Conservation (phyloP, 441 rosid genomes). For the Euphorbia schlechtendalii region DNA sequence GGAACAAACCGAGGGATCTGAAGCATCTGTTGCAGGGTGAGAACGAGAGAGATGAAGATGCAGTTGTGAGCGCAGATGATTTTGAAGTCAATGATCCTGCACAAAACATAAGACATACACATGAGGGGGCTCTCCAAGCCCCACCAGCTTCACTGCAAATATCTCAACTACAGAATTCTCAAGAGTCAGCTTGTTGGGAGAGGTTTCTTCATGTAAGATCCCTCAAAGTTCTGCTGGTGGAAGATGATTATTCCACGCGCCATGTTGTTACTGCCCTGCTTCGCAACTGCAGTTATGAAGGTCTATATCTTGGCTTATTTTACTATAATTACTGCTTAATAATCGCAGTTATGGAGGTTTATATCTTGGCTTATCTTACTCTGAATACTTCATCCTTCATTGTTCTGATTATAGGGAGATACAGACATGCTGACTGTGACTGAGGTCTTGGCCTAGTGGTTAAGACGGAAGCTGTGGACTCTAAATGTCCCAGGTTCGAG, state of each 20-base stretch:
- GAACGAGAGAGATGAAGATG: slow-evolving; percentile 35
- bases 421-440: too few species aligned
- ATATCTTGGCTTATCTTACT: slow-evolving; percentile 6
- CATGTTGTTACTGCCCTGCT: slow-evolving; percentile 71
- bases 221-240: slow-evolving; percentile 80
- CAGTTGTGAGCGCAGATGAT: slow-evolving; percentile 31
- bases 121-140: slow-evolving; percentile 28
- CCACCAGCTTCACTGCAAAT: slow-evolving; percentile 30
- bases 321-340: too few species aligned
- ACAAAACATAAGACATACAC: slow-evolving; percentile 27
- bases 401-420: too few species aligned
- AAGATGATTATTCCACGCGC: slow-evolving; percentile 73
- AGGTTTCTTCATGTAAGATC: slow-evolving; percentile 63
- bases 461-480: too few species aligned
- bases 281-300: slow-evolving; percentile 80
- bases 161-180: slow-evolving; percentile 38
- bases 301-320: too few species aligned
- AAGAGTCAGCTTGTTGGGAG: slow-evolving; percentile 59
- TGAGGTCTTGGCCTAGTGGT: too few species aligned
- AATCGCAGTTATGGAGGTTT: too few species aligned
- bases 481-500: too few species aligned
- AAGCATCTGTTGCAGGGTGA: slow-evolving; percentile 30
- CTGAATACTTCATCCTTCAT: background rate
- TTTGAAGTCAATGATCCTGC: slow-evolving; percentile 29
- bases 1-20: slow-evolving; percentile 17